phyloP scores from a whole-genome alignment of 495 filamentous ascomycete genomes.

The Parathielavia hyrcaniae region DNA sequence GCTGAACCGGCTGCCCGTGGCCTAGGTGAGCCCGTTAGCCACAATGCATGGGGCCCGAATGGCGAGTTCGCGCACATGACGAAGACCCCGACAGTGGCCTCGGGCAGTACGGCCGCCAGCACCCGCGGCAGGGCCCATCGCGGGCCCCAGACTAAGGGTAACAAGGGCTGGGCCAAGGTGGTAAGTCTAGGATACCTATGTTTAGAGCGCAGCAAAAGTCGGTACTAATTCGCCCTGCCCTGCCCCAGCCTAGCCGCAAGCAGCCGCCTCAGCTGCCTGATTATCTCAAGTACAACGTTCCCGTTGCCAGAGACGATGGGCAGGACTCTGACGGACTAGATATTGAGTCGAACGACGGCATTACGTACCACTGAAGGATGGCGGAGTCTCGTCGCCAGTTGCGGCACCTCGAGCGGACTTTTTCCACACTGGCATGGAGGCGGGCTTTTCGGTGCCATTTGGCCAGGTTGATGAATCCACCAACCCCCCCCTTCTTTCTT shows the following conservation, averaged over 20 bases:
- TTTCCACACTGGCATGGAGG: not conserved
- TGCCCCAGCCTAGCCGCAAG: constrained; percentile 10
- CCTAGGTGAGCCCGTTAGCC: not conserved
- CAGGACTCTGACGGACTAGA: not conserved
- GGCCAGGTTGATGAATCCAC: not conserved
- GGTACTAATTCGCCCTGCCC: not conserved
- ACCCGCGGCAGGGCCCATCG: not conserved
- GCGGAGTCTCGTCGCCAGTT: not conserved
- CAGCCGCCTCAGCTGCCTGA: constrained; percentile 11
- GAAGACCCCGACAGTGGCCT: constrained; percentile 8
- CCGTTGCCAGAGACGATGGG: not conserved
- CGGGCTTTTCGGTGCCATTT: not conserved
- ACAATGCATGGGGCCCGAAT: constrained; percentile 20
- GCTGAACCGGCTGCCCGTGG: not conserved
- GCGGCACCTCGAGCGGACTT: not conserved
- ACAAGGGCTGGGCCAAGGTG: constrained; percentile 17
- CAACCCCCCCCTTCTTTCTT: not conserved
- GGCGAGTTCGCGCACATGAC: constrained; percentile 12
- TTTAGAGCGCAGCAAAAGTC: not conserved
- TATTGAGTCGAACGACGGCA: not conserved
- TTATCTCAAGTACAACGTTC: constrained; percentile 9
- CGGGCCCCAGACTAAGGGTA: not conserved
- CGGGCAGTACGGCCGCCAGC: too few relatives aligned
- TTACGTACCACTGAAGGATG: not conserved
- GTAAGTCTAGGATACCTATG: constrained; percentile 11